phyloP scores from a whole-genome alignment of 208 protist genomes.

The Leishmania guyanensis region DNA sequence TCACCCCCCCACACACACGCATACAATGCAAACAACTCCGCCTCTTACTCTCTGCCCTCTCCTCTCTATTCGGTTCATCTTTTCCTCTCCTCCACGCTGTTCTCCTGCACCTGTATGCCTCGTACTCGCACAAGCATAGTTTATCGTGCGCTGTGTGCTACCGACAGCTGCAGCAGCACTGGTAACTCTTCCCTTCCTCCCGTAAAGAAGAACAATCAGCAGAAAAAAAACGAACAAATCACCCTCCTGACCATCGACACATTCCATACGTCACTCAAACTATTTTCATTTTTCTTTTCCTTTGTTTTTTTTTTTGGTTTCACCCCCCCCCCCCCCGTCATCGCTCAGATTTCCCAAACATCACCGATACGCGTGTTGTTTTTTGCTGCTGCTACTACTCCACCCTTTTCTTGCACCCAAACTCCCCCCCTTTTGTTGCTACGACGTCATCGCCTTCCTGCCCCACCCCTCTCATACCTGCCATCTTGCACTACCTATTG shows the following conservation, averaged over 20 bases:
- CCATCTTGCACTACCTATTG: not conserved
- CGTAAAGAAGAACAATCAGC: not conserved
- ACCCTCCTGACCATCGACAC: not conserved
- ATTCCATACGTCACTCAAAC: not conserved
- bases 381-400: not conserved
- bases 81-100: not conserved
- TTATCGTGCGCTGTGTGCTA: not conserved
- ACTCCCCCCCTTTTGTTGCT: not conserved
- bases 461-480: not conserved
- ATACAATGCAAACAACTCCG: not conserved
- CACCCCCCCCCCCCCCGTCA: not conserved
- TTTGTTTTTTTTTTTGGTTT: too few species aligned
- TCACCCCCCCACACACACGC: not conserved
- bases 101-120: not conserved
- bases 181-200: not conserved
- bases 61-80: not conserved
- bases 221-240: not conserved
- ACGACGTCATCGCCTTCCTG: not conserved
- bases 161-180: not conserved
- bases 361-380: not conserved
- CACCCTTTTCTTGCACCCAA: not conserved
- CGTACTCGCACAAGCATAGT: not conserved
- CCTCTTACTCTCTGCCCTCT: not conserved
- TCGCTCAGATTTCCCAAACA: not conserved
- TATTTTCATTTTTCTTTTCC: not conserved